phyloP scores from a whole-genome alignment of 2,329 filamentous ascomycete species.

The Fusarium metavorans region DNA sequence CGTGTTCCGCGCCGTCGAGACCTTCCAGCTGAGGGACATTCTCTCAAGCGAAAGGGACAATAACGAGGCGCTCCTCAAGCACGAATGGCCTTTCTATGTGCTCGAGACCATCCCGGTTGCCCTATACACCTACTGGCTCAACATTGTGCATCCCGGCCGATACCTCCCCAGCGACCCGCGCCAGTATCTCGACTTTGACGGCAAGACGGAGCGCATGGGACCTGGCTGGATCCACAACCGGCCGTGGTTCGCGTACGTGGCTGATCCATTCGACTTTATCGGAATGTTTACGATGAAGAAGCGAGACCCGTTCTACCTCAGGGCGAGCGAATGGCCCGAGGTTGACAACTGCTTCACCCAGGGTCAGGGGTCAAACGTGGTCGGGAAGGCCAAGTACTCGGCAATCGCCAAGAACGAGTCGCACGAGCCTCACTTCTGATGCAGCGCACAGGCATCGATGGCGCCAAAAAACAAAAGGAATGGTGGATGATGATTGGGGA shows the following conservation, averaged over 20 bases:
- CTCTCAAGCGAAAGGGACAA: constrained; percentile 25
- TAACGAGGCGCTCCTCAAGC: constrained; percentile 48
- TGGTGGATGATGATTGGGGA: neutral
- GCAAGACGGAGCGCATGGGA: constrained; percentile 49
- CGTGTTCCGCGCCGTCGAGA: constrained; percentile 42
- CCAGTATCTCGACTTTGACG: constrained; percentile 56
- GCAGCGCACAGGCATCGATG: neutral
- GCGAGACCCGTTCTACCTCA: constrained; percentile 38
- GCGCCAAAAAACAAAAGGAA: neutral
- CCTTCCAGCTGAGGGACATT: constrained; percentile 35
- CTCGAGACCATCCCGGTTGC: constrained; percentile 60
- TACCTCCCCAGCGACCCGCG: constrained; percentile 53
- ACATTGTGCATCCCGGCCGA: constrained; percentile 56
- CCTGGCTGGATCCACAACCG: constrained; percentile 44
- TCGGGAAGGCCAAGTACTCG: constrained; percentile 18
- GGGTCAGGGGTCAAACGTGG: constrained; percentile 36
- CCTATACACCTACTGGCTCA: constrained; percentile 57
- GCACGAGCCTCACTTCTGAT: constrained; percentile 17
- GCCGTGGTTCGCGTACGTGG: constrained; percentile 27
- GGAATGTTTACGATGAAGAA: constrained; percentile 42
- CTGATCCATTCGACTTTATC: constrained; percentile 40
- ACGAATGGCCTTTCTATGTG: constrained; percentile 61
- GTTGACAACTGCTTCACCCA: constrained; percentile 39
- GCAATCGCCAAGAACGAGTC: constrained; percentile 22
- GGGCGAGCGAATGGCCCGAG: constrained; percentile 33